Evolutionary conservation across 2,329 filamentous ascomycete genomes (phyloP).

Genomic region (Aspergillus glaucus): DNA sequence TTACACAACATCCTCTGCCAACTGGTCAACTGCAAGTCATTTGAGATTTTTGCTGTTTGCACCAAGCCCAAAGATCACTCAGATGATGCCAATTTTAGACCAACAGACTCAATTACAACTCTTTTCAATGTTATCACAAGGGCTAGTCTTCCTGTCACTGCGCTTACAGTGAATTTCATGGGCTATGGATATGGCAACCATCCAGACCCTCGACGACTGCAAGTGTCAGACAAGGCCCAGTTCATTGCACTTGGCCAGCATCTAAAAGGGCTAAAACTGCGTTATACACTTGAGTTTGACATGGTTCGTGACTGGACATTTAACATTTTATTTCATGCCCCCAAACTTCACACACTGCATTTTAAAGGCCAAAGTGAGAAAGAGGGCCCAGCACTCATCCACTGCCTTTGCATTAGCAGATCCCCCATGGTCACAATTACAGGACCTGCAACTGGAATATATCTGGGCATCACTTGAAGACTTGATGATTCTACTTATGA

Average conservation of each 20-base stretch:
- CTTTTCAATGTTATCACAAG: background rate
- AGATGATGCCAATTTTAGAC: background rate
- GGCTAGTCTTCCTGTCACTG: background rate
- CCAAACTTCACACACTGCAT: background rate
- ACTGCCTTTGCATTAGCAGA: background rate
- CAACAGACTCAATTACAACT: background rate
- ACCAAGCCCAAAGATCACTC: background rate
- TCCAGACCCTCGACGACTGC: background rate
- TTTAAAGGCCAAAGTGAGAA: background rate
- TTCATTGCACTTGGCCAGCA: background rate
- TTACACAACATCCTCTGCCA: background rate
- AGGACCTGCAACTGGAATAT: background rate
- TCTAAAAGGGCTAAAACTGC: background rate
- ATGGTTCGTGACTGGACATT: background rate
- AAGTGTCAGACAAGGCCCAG: background rate
- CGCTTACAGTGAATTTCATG: background rate
- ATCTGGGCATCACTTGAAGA: background rate
- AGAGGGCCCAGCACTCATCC: background rate
- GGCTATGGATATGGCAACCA: background rate
- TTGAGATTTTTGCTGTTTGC: background rate
- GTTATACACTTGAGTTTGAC: background rate
- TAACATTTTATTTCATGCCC: background rate
- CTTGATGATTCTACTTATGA: background rate
- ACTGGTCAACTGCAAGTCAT: background rate
- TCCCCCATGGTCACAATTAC: background rate